phyloP scores from a whole-genome alignment of 352 stramenopile species.

The Aphanomyces invadans region DNA sequence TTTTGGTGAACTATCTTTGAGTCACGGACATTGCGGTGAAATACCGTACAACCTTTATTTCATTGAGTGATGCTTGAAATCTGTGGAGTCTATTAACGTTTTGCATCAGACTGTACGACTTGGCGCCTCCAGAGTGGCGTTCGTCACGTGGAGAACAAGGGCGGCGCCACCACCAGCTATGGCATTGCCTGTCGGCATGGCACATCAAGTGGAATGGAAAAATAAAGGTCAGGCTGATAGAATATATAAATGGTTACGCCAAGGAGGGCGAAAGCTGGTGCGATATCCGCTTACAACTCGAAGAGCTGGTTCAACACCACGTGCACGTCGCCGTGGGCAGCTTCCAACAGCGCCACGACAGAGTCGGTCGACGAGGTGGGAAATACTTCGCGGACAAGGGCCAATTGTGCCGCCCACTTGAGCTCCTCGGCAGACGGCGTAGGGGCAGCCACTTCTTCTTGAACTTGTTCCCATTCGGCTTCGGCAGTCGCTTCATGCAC shows the following conservation, averaged over 20 bases:
- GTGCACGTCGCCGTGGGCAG: slow-evolving; percentile 74
- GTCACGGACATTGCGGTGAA: too few relatives aligned
- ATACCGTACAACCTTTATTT: too few relatives aligned
- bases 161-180: too few relatives aligned
- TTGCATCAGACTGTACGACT: neutral
- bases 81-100: too few relatives aligned
- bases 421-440: slow-evolving; percentile 54
- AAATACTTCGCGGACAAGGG: slow-evolving; percentile 74
- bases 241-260: slow-evolving; percentile 11
- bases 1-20: too few relatives aligned
- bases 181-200: too few relatives aligned
- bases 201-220: too few relatives aligned
- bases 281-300: slow-evolving; percentile 28
- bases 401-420: slow-evolving; percentile 68
- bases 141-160: too few relatives aligned
- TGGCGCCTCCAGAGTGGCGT: too few relatives aligned
- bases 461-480: slow-evolving; percentile 23
- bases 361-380: slow-evolving; percentile 39
- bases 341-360: slow-evolving; percentile 61
- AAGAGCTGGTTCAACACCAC: slow-evolving; percentile 76
- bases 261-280: too few relatives aligned
- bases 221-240: too few relatives aligned
- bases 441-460: slow-evolving; percentile 30
- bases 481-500: slow-evolving; percentile 4
- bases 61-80: too few relatives aligned